Evolutionary conservation across 371 early-diverging fungal genomes (phyloP).

Genomic region (Mucor piriformis): DNA sequence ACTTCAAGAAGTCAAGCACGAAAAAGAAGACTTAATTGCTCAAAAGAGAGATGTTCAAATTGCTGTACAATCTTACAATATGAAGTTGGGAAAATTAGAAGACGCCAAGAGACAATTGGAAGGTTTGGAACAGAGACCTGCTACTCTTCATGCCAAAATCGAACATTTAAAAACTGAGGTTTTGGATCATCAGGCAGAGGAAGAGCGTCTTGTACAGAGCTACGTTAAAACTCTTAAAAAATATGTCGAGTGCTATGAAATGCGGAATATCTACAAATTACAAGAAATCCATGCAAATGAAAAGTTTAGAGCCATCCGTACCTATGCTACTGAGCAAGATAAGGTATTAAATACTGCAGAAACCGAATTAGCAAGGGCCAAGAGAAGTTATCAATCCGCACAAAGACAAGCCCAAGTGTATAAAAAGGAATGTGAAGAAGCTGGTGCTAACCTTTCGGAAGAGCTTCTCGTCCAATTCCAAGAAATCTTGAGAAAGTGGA

Average conservation of each 20-base stretch:
- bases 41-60: slow-evolving; percentile 27
- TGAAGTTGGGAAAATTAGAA: slow-evolving; percentile 1
- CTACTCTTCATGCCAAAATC: not conserved
- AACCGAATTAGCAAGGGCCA: not conserved
- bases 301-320: not conserved
- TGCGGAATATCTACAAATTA: not conserved
- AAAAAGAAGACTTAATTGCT: slow-evolving; percentile 40
- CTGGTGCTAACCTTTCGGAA: slow-evolving; percentile 41
- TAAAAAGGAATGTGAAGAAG: slow-evolving; percentile 45
- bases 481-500: slow-evolving; percentile 37
- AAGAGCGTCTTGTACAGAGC: not conserved
- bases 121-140: slow-evolving; percentile 8
- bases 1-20: slow-evolving; percentile 25
- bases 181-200: not conserved
- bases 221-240: not conserved
- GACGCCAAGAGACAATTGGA: not conserved
- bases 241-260: slow-evolving; percentile 1
- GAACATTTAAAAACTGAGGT: slow-evolving; percentile 1
- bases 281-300: not conserved
- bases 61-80: slow-evolving; percentile 11
- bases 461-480: slow-evolving; percentile 57
- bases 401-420: slow-evolving; percentile 23
- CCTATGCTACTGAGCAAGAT: not conserved
- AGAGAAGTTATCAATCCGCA: not conserved
- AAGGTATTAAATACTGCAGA: slow-evolving; percentile 8